Base-by-base conservation (phyloP, 2,329 filamentous ascomycete genomes). In the Pseudogymnoascus sp. region DNA sequence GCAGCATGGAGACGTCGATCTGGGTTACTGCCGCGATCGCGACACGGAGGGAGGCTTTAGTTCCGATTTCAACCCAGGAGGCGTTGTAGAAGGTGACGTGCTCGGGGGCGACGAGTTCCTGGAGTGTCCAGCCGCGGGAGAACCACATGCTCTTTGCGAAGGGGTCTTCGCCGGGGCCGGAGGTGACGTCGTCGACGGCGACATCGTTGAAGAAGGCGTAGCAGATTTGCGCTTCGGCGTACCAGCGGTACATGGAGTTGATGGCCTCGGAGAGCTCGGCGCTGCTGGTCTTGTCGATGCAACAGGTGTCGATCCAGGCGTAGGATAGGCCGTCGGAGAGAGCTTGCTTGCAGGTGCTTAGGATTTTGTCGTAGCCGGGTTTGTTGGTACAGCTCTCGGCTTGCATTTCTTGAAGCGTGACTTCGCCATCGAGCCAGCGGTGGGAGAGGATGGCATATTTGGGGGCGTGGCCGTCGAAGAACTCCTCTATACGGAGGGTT, bases 391-490 rank as follows among this genome's bases (percentile, higher is more conserved):
- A 62, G 64, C 47, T 44, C 62, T 18, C 44, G 10, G 37, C 16
- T 35, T 38, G 31, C 11, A 66, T 31, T 50, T 63, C 63, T 16
- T 65, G 61, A 59, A 63, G 63, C 21, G 28, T 53, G 11, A 66
- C 65, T 40, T 65, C 65, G 2, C 37, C 38, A 6, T 62, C 33
- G 25, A 50, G 50, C 65, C 65, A 66, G n/a, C 53, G 56, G 38
- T 66, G 63, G 21, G 65, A 66, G 4, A 66, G 60, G 25, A 63
- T 66, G 2, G 65, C 65, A 65, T 65, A 66, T 3, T 67, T 66
- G 8, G 64, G 63, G 11, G 72, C 60, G 10, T 63, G 60, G 25
- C 67, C 67, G 23, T 64, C 66, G 23, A 69, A 65, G 14, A 69
- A 61, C n/a, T 65, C 67, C 16, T 68, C 67, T 18, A 65, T 44